Evolutionary conservation across 805 yeast species (phyloP).

Genomic region (Nakazawaea peltata): DNA sequence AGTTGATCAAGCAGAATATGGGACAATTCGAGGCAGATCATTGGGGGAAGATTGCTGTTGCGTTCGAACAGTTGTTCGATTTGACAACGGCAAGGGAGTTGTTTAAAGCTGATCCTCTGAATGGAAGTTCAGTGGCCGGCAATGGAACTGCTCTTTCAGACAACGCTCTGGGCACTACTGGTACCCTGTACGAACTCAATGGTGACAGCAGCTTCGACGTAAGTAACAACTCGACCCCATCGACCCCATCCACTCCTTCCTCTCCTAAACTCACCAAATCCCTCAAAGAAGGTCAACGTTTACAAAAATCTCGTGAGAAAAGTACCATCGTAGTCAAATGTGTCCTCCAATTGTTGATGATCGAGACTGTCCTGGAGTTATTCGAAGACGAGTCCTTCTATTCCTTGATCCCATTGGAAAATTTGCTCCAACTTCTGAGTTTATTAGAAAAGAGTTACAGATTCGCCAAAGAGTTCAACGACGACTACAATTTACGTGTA

Average conservation of each 20-base stretch:
- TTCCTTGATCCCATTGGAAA: constrained; percentile 55
- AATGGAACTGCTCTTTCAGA: constrained; percentile 23
- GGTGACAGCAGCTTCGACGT: constrained; percentile 27
- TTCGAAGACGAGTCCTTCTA: constrained; percentile 66
- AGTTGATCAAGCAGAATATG: constrained; percentile 70
- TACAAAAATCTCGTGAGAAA: constrained; percentile 44
- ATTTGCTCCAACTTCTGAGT: constrained; percentile 51
- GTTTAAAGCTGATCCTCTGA: constrained; percentile 52
- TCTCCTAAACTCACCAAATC: constrained; percentile 10
- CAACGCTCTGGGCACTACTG: background rate
- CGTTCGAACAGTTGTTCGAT: constrained; percentile 64
- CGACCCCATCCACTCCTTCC: constrained; percentile 9
- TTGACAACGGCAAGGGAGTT: constrained; percentile 83
- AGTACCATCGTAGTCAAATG: constrained; percentile 85
- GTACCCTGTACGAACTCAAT: too few species aligned
- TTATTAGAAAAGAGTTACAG: constrained; percentile 62
- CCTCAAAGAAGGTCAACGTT: constrained; percentile 25
- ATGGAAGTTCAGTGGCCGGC: constrained; percentile 8
- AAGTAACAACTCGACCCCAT: constrained; percentile 17
- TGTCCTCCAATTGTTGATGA: constrained; percentile 81
- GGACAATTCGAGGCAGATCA: constrained; percentile 53
- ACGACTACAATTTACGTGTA: constrained; percentile 80
- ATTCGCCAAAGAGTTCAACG: constrained; percentile 84
- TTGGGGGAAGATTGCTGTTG: constrained; percentile 64
- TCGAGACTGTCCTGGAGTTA: constrained; percentile 77